A percentile compares a stretch with the other conserved stretches of the same genome.
phyloP scores from a whole-genome alignment of 1,284 basidiomycete genomes.

The Ustilago loliicola region DNA sequence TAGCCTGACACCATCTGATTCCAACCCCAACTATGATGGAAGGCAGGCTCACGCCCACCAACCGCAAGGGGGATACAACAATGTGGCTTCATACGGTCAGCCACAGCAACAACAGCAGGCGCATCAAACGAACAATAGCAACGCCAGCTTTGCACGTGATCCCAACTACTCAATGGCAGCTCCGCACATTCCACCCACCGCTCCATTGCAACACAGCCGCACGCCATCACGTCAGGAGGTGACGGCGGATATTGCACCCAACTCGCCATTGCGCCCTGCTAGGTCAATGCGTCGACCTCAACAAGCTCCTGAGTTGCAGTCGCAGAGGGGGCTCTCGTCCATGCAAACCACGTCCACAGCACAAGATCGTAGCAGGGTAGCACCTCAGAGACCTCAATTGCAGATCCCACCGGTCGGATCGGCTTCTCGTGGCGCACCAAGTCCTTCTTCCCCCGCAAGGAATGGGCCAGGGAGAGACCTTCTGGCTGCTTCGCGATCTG shows the following conservation, averaged over 20 bases:
- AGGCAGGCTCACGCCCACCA: slow-evolving; percentile 17
- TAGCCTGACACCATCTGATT: slow-evolving; percentile 54
- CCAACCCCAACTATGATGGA: slow-evolving; percentile 50
- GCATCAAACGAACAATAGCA: slow-evolving; percentile 20
- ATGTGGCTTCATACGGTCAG: slow-evolving; percentile 3
- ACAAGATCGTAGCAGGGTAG: slow-evolving; percentile 21
- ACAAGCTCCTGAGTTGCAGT: slow-evolving; percentile 40
- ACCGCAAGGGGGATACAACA: slow-evolving; percentile 13
- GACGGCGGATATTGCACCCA: slow-evolving; percentile 4
- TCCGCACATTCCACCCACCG: slow-evolving; percentile 11
- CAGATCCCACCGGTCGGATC: slow-evolving; percentile 40
- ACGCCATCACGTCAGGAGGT: slow-evolving; percentile 17
- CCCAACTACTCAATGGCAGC: slow-evolving; percentile 20
- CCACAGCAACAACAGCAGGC: slow-evolving; percentile 15
- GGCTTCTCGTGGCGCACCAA: slow-evolving; percentile 12
- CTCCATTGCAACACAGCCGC: slow-evolving; percentile 14
- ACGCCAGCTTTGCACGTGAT: slow-evolving; percentile 45
- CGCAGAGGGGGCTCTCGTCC: slow-evolving; percentile 15
- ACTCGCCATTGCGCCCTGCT: slow-evolving; percentile 57
- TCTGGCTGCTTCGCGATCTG: slow-evolving; percentile 30
- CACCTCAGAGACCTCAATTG: slow-evolving; percentile 31
- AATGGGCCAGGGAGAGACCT: slow-evolving; percentile 39
- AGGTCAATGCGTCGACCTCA: slow-evolving; percentile 54
- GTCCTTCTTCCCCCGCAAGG: slow-evolving; percentile 40
- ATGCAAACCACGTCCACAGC: slow-evolving; percentile 23